Base-by-base conservation (phyloP, 2,329 filamentous ascomycete genomes). In the Drechslera avenae region DNA sequence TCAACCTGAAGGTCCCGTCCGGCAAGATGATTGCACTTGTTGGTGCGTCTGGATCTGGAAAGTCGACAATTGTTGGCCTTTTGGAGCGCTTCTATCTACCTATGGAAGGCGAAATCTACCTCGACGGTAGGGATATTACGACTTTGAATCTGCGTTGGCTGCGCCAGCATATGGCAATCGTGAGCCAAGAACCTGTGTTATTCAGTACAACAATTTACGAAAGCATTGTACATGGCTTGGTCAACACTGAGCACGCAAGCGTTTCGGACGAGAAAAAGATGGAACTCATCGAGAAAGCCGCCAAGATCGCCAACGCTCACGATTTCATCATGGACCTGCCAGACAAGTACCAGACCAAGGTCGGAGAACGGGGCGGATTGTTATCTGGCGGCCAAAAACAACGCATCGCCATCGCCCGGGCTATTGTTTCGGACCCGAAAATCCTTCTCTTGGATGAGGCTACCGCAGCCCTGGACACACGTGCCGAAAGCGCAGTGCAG, bases 351-450 rank as follows among this genome's bases (percentile, higher is more conserved):
- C 84, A 96, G 59, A 97, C 94, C 0, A 87, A 95, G 59, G 93
- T 97, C n/a, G 94, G 94, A 49, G 91, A 97, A 73, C 87, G 92
- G 56, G 94, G 94, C 8, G 96, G 96, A 70, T 77, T 97, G 44
- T 81, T 99, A 7, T 96, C 90, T 47, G 94, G 94, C 71, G 94
- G 94, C 30, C 94, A 99, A 75, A 96, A 97, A 74, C 94, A 97
- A 75, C 90, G 94, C 63, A 95, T 97, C 67, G 92, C 93, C 10
- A 97, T 97, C 73, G 91, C 93, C 6, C 83, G 91, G 66, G 92
- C 92, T 32, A 84, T 97, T 49, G 90, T 97, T 23, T 93, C 89
- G 14, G 89, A 97, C 63, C 93, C 93, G 0, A 95, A 92, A 77
- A 86, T 99, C 65, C 81, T 99, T 1, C 82, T 99, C 0, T 86